A percentile compares a stretch with the other conserved stretches of the same genome.
phyloP scores from a whole-genome alignment of 106 monocot genomes.

The Narthecium ossifragum region DNA sequence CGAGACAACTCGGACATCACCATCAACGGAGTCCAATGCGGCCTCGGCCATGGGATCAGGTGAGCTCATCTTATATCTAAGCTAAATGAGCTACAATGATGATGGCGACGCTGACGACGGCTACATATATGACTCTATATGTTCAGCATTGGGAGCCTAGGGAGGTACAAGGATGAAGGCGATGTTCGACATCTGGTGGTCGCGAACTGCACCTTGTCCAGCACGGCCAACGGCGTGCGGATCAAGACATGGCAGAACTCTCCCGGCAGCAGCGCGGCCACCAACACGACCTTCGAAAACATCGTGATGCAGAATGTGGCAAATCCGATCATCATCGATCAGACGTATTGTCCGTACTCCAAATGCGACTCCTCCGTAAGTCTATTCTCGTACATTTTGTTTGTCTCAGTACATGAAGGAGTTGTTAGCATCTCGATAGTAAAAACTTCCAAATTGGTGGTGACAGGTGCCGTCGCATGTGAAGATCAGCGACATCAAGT shows the following conservation, averaged over 20 bases:
- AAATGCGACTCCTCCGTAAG: background rate
- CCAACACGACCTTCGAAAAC: background rate
- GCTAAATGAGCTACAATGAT: too few species aligned
- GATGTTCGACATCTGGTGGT: conserved; percentile 3
- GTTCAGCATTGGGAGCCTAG: conserved; percentile 26
- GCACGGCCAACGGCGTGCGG: background rate
- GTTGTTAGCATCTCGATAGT: too few species aligned
- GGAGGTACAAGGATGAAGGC: background rate
- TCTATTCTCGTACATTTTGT: background rate
- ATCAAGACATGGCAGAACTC: background rate
- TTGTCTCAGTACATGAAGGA: too few species aligned
- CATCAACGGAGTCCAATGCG: conserved; percentile 32
- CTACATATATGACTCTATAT: background rate
- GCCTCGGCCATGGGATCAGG: conserved; percentile 81
- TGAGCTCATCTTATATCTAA: background rate
- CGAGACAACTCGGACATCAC: conserved; percentile 23
- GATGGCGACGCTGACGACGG: background rate
- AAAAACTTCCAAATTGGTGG: too few species aligned
- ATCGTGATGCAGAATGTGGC: background rate
- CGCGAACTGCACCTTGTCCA: background rate
- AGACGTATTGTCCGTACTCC: background rate
- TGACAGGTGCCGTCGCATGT: conserved; percentile 51
- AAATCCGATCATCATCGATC: conserved; percentile 1
- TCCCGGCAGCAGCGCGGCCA: background rate
- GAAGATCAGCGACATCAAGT: conserved; percentile 46